Percentiles rank a stretch among this genome's conserved stretches.
phyloP scores from a whole-genome alignment of 2,329 filamentous ascomycete species.

The Xylaria digitata region DNA sequence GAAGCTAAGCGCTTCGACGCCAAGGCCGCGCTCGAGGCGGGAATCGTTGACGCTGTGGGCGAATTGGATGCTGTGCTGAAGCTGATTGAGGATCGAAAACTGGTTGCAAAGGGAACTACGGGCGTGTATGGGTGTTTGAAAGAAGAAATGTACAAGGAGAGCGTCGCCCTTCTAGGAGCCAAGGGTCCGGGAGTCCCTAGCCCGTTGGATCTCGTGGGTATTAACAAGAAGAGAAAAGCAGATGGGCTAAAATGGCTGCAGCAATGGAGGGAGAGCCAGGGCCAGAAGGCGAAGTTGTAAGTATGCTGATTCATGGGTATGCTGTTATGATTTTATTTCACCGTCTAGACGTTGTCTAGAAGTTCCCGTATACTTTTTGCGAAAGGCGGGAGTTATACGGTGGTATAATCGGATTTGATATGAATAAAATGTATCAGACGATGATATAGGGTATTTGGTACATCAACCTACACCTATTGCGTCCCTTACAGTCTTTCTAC shows the following conservation, averaged over 20 bases:
- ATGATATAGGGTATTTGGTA: not conserved
- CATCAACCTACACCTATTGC: not conserved
- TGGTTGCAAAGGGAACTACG: slow-evolving; percentile 71
- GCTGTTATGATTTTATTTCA: slow-evolving; percentile 7
- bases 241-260: slow-evolving; percentile 60
- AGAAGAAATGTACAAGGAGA: slow-evolving; percentile 78
- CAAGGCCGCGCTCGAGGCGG: slow-evolving; percentile 70
- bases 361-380: not conserved
- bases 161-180: slow-evolving; percentile 67
- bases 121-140: slow-evolving; percentile 79
- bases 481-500: not conserved
- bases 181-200: slow-evolving; percentile 32
- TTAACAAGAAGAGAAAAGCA: slow-evolving; percentile 62
- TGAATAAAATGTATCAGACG: not conserved
- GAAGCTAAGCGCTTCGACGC: slow-evolving; percentile 77
- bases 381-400: not conserved
- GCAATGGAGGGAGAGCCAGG: slow-evolving; percentile 58
- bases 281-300: slow-evolving; percentile 57
- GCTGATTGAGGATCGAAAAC: slow-evolving; percentile 68
- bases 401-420: not conserved
- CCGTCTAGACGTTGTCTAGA: not conserved
- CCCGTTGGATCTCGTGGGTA: slow-evolving; percentile 56
- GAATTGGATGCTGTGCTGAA: slow-evolving; percentile 68
- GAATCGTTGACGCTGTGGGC: slow-evolving; percentile 73
- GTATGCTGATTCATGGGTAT: not conserved